A percentile compares a stretch with the other conserved stretches of the same genome.
Conservation (phyloP, 2,329 filamentous ascomycete species). For the Fusarium cyanostomum region DNA sequence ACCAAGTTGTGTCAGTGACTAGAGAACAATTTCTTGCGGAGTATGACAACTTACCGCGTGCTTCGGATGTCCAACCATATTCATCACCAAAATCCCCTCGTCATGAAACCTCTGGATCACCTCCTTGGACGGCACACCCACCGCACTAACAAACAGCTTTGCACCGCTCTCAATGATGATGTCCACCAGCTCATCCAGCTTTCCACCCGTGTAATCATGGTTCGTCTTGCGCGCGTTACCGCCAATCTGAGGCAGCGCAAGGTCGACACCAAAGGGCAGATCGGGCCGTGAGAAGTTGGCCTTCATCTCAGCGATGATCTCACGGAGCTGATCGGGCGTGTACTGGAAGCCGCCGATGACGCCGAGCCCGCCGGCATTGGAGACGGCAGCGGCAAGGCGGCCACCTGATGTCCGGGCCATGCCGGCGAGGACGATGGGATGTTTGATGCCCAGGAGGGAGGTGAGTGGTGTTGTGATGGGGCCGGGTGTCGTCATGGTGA, state of each 20-base stretch:
- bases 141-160: slow-evolving; percentile 84
- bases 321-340: slow-evolving; percentile 77
- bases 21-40: not conserved
- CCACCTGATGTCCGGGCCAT: slow-evolving; percentile 90
- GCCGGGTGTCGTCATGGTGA: slow-evolving; percentile 54
- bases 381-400: slow-evolving; percentile 83
- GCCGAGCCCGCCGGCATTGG: slow-evolving; percentile 86
- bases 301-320: slow-evolving; percentile 89
- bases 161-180: slow-evolving; percentile 88
- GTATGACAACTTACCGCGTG: slow-evolving; percentile 68
- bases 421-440: slow-evolving; percentile 91
- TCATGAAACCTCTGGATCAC: slow-evolving; percentile 81
- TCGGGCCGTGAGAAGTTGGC: slow-evolving; percentile 70
- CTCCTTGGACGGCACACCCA: slow-evolving; percentile 81
- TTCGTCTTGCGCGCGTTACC: slow-evolving; percentile 87
- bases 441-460: slow-evolving; percentile 80
- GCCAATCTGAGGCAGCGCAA: slow-evolving; percentile 90
- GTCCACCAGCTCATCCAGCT: slow-evolving; percentile 86
- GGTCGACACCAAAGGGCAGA: slow-evolving; percentile 89
- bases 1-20: slow-evolving; percentile 9
- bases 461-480: slow-evolving; percentile 82
- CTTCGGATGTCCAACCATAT: slow-evolving; percentile 94
- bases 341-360: slow-evolving; percentile 78
- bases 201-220: slow-evolving; percentile 93
- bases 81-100: slow-evolving; percentile 88